phyloP scores from a whole-genome alignment of 257 asterid genomes.

The Nicotiana sylvestris region DNA sequence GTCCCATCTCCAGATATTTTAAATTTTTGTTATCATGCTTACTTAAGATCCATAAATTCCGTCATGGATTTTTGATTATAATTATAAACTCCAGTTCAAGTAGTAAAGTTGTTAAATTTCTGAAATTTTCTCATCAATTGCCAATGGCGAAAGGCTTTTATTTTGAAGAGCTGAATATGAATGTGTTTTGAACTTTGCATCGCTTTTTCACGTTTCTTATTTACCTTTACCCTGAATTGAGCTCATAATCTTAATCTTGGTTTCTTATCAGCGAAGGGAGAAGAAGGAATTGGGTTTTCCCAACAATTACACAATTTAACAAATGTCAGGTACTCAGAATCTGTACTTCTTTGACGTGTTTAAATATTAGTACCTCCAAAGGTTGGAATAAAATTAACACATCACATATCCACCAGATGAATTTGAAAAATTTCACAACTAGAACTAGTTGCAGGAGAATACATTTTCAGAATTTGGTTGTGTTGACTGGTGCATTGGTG shows the following conservation, averaged over 20 bases:
- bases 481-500: not conserved
- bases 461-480: not conserved
- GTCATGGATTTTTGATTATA: too few species aligned
- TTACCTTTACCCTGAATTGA: constrained; percentile 10
- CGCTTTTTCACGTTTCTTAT: not conserved
- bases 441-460: not conserved
- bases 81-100: too few species aligned
- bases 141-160: not conserved
- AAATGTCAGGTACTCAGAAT: constrained; percentile 45
- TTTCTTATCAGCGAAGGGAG: constrained; percentile 77
- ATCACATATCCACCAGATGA: not conserved
- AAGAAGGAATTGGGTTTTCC: constrained; percentile 91
- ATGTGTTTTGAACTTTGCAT: not conserved
- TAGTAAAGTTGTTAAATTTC: too few species aligned
- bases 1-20: not conserved
- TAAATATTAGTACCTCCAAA: not conserved
- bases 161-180: not conserved
- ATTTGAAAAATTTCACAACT: not conserved
- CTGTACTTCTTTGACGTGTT: not conserved
- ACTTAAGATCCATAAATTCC: too few species aligned
- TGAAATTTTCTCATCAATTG: not conserved
- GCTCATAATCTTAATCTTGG: constrained; percentile 12
- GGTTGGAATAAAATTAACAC: not conserved
- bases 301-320: constrained; percentile 49
- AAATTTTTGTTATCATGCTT: too few species aligned